Base-by-base conservation (phyloP, 2,329 filamentous ascomycete genomes). In the Didymella glomerata region DNA sequence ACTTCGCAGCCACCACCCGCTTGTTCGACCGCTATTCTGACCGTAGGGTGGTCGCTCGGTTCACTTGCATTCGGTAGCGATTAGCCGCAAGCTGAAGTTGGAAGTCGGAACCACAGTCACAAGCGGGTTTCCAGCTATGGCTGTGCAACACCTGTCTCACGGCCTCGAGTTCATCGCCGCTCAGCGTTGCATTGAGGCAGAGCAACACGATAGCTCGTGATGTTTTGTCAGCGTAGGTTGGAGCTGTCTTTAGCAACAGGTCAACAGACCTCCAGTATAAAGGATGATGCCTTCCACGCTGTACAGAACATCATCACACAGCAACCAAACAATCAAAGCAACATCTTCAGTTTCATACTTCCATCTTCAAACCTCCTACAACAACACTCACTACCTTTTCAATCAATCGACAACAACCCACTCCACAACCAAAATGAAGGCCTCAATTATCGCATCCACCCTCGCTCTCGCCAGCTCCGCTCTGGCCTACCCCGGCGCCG, bases 371-470 rank as follows among this genome's bases (percentile, higher is more conserved):
- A 36, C 48, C 54, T 57, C 42, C 52, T 55, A n/a, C n/a, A 53
- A 36, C 18, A 42, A 52, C 50, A 48, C 34, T 60, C 49, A 60
- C 46, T 62, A 20, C 18, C n/a, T 11, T 25, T 14, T 14, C 8
- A n/a, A 60, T 25, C 52, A 48, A 47, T 27, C 45, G 38, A 27
- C 44, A 48, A 51, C 24, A 41, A 48, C 27, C 36, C 41, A 61
- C 53, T 53, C 46, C 50, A 59, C 20, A 45, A 48, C 50, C 58
- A 63, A 63, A 58, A 69, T 69, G 65, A 65, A 66, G 61, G 48
- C 59, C 54, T 60, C 61, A 48, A 54, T 62, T 57, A 57, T 63
- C 57, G 50, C 62, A 24, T 58, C 59, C 53, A 42, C 53, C 40
- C 14, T 64, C 42, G 27, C 54, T 44, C 51, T 65, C 59, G 27